phyloP scores from a whole-genome alignment of 495 filamentous ascomycete species.

The Darksidea phi region DNA sequence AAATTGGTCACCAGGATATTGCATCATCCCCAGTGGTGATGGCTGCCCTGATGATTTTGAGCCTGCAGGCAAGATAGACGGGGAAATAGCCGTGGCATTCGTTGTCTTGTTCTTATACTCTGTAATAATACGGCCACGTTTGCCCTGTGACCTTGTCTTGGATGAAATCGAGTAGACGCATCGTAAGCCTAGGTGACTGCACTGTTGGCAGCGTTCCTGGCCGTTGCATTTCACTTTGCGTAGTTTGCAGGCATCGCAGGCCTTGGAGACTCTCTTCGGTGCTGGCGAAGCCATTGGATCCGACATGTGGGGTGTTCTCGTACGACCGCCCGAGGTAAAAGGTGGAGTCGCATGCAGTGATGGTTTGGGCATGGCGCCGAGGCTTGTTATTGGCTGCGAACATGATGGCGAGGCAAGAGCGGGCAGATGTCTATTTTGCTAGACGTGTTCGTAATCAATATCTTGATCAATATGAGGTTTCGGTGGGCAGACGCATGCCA shows the following conservation, averaged over 20 bases:
- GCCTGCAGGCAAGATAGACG: slow-evolving; percentile 3
- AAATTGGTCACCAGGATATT: background rate
- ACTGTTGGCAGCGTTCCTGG: slow-evolving; percentile 31
- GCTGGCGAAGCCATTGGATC: background rate
- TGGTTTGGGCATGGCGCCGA: too few relatives aligned
- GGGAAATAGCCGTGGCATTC: background rate
- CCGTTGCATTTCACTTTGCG: slow-evolving; percentile 35
- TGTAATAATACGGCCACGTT: slow-evolving; percentile 21
- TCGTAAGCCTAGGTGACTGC: slow-evolving; percentile 27
- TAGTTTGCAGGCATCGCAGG: slow-evolving; percentile 32
- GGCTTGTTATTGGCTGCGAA: too few relatives aligned
- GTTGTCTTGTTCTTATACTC: slow-evolving; percentile 25
- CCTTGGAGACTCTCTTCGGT: slow-evolving; percentile 22
- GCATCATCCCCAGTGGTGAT: background rate
- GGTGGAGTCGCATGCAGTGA: too few relatives aligned
- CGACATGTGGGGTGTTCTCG: too few relatives aligned
- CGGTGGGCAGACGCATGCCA: too few relatives aligned
- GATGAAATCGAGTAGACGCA: slow-evolving; percentile 25
- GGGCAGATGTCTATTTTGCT: too few relatives aligned
- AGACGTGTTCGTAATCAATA: too few relatives aligned
- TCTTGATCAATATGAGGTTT: too few relatives aligned
- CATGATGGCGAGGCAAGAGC: too few relatives aligned
- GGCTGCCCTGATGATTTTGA: background rate
- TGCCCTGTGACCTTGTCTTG: slow-evolving; percentile 10
- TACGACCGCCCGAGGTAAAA: too few relatives aligned